Evolutionary conservation across 768 basidiomycete species (phyloP).

Genomic region (Leccinum aurantiacum): DNA sequence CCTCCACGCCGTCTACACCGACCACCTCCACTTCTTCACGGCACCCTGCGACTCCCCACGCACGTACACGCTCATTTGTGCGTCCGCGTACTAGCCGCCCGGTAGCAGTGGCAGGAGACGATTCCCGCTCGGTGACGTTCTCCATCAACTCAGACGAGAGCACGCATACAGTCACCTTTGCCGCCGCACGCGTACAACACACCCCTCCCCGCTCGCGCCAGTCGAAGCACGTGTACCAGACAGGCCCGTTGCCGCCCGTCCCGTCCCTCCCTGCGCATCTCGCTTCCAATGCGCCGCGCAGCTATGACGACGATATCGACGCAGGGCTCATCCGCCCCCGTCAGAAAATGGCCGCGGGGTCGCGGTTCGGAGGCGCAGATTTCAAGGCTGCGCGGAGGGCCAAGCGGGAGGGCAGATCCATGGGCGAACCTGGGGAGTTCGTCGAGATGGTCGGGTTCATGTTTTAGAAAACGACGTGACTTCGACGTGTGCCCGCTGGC

Average conservation of each 20-base stretch:
- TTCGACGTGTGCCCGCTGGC: neutral
- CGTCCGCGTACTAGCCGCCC: neutral
- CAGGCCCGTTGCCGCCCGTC: constrained; percentile 28
- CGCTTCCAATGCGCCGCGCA: neutral
- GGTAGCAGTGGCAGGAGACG: constrained; percentile 13
- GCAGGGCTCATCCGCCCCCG: constrained; percentile 24
- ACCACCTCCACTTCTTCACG: neutral
- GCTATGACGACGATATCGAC: constrained; percentile 1
- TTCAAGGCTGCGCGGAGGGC: constrained; percentile 31
- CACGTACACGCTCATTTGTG: constrained; percentile 7
- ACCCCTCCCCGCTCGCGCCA: constrained; percentile 13
- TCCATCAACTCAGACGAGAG: constrained; percentile 31
- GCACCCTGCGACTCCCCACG: neutral
- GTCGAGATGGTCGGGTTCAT: constrained; percentile 34
- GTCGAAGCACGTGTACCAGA: constrained; percentile 15
- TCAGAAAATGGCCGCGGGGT: constrained; percentile 22
- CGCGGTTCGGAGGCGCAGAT: constrained; percentile 27
- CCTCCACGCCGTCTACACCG: constrained; percentile 12
- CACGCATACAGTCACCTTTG: constrained; percentile 23
- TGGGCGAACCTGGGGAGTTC: neutral
- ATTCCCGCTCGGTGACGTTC: constrained; percentile 23
- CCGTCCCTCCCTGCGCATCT: constrained; percentile 24
- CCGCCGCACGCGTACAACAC: constrained; percentile 16
- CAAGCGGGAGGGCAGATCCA: constrained; percentile 23
- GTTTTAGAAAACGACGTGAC: neutral